Percentiles rank a stretch among this genome's conserved stretches.
These are phyloP conservation scores for Scenedesmus sp. DNA, from an alignment of 163 green algal genomes.

Conservation along the genomic window DNA sequence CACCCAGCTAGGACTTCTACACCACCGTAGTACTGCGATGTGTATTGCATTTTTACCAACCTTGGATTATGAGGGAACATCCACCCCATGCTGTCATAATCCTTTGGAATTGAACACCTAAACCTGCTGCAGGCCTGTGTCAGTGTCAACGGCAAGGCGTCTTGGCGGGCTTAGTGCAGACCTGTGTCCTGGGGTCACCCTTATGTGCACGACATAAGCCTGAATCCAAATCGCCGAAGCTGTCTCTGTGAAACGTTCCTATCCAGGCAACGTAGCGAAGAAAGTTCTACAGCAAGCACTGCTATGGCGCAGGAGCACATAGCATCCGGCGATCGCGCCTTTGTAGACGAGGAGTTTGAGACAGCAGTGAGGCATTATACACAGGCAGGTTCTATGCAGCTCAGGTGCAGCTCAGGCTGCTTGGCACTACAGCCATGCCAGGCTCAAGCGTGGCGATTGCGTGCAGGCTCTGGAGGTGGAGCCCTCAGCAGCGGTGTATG, in stretches of 20 bases:
- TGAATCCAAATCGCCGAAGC: neutral
- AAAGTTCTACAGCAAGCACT: constrained; percentile 31
- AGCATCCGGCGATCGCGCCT: constrained; percentile 59
- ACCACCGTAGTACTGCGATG: no score
- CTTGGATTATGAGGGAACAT: no score
- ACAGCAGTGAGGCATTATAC: constrained; percentile 68
- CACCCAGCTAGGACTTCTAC: no score
- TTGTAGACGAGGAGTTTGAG: constrained; percentile 76
- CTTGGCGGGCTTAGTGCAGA: neutral
- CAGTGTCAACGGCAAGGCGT: neutral
- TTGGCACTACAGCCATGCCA: neutral
- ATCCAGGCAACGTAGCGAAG: neutral
- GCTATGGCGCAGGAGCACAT: constrained; percentile 48
- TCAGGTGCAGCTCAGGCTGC: neutral
- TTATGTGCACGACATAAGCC: neutral
- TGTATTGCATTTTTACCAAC: no score
- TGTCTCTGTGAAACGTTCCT: neutral
- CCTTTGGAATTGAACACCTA: no score
- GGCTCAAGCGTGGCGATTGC: neutral
- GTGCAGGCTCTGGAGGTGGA: constrained; percentile 64
- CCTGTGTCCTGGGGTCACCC: neutral
- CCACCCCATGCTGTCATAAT: no score
- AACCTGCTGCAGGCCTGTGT: no score
- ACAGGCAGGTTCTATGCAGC: constrained; percentile 55
- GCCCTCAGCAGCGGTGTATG: constrained; percentile 63